Base-by-base conservation (phyloP, 139 green algal species). In the Tetradesmus lagerheimii region DNA sequence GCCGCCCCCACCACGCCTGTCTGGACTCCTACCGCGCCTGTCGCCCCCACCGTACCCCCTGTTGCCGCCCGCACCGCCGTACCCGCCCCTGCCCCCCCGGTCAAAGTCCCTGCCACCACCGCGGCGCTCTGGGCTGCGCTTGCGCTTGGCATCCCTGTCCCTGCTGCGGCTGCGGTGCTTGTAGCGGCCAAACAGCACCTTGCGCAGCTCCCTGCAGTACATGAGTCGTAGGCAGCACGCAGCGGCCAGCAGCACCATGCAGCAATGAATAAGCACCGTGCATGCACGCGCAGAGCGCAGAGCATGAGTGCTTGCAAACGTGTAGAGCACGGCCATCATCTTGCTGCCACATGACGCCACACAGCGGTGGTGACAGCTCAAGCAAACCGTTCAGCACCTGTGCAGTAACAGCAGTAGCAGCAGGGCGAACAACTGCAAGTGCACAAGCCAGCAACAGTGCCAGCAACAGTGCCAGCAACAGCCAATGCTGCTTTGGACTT, bases 101-200 rank as follows among this genome's bases (percentile, higher is more conserved):
- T 84, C 45, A 86, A 89, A 34, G 50, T 41, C 76, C 12, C 83
- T 23, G 83, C 85, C 86, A 39, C 77, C 75, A 6, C 82, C 75
- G 25, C 71, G 29, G 27, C 82, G 20, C 83, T 35, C 41, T 8
- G 23, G 50, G n/a, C 45, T 43, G 38, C 87, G 37, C 38, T 83
- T 79, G 29, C 83, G 66, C 66, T 2, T 16, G 3, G 9, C 18
- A 6, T 83, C 50, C 89, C 50, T 35, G 89, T 80, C 93, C 83
- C 75, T 91, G 79, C 92, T 92, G 66, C 90, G 74, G 57, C 91
- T 90, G 45, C 93, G 88, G 66, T 90, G 87, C 89, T 95, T 95
- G 94, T 98, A 98, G 12, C 96, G 89, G 4, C 97, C 97, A 90
- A 98, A 99, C 82, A 98, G 90, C 62, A 93, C 85, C 93, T 97